A percentile compares a stretch with the other conserved stretches of the same genome.
Conservation (phyloP, 2,329 filamentous ascomycete species). For the Penicillium sp. region DNA sequence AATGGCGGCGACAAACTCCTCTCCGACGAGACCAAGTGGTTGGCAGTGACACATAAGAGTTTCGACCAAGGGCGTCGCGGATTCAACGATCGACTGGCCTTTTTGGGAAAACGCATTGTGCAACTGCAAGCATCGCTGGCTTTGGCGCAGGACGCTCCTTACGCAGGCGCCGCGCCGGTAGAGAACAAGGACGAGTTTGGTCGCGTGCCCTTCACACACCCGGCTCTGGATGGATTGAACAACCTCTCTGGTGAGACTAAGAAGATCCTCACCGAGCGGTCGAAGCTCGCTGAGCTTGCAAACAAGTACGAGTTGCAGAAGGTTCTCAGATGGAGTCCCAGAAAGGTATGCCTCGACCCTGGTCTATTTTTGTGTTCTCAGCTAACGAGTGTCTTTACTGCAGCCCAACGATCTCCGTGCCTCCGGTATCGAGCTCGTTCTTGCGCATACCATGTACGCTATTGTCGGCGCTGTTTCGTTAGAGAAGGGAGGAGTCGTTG, state of each 20-base stretch:
- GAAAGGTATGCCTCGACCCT: conserved; percentile 59
- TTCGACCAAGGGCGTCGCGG: conserved; percentile 93
- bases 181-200: conserved; percentile 50
- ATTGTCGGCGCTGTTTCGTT: conserved; percentile 87
- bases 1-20: conserved; percentile 68
- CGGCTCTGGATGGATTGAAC: conserved; percentile 68
- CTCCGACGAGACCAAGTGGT: conserved; percentile 91
- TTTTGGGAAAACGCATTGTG: conserved; percentile 67
- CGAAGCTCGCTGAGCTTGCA: conserved; percentile 66
- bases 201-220: conserved; percentile 66
- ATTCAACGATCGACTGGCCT: conserved; percentile 91
- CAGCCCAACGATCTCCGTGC: conserved; percentile 64
- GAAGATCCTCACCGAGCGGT: conserved; percentile 59
- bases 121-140: conserved; percentile 64
- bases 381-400: neutral
- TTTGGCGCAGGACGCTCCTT: conserved; percentile 51
- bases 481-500: conserved; percentile 76
- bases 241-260: conserved; percentile 65
- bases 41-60: conserved; percentile 96
- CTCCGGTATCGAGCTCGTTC: conserved; percentile 72
- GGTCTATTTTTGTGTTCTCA: conserved; percentile 3
- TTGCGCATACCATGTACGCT: conserved; percentile 75
- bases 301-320: conserved; percentile 66
- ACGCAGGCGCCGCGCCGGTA: conserved; percentile 19
- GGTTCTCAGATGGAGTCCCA: conserved; percentile 86